phyloP scores from a whole-genome alignment of 2,329 filamentous ascomycete genomes.

The Teratosphaeriaceae sp. region DNA sequence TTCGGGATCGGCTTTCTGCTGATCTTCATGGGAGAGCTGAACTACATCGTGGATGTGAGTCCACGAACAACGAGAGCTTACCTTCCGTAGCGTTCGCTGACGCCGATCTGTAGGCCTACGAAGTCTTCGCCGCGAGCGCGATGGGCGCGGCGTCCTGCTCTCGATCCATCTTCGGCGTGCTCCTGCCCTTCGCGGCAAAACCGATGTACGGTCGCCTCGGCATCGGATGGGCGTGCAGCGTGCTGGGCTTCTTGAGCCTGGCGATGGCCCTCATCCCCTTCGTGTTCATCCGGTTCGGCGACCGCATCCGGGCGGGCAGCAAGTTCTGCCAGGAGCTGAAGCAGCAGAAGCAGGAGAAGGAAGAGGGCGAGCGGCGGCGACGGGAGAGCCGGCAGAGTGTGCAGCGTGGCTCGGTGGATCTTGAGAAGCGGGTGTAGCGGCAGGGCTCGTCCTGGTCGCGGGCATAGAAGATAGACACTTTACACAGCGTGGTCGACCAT shows the following conservation, averaged over 20 bases:
- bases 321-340: conserved; percentile 57
- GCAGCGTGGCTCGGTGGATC: conserved; percentile 8
- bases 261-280: conserved; percentile 52
- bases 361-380: background rate
- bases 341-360: conserved; percentile 37
- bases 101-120: too few relatives aligned
- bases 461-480: conserved; percentile 1
- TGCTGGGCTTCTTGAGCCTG: conserved; percentile 45
- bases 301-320: conserved; percentile 48
- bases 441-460: conserved; percentile 40
- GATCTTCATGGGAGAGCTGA: conserved; percentile 47
- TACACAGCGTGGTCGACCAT: too few relatives aligned
- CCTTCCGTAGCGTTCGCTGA: too few relatives aligned
- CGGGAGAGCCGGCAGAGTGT: background rate
- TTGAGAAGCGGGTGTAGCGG: conserved; percentile 16
- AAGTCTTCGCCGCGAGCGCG: conserved; percentile 66
- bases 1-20: conserved; percentile 43
- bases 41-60: conserved; percentile 56
- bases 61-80: too few relatives aligned
- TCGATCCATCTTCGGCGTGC: conserved; percentile 68
- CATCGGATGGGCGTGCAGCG: conserved; percentile 57
- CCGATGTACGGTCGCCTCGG: conserved; percentile 62
- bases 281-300: conserved; percentile 50
- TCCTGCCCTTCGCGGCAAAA: conserved; percentile 40
- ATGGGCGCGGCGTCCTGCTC: conserved; percentile 79